Conservation (phyloP, 768 basidiomycete species). For the Collybia sordida region DNA sequence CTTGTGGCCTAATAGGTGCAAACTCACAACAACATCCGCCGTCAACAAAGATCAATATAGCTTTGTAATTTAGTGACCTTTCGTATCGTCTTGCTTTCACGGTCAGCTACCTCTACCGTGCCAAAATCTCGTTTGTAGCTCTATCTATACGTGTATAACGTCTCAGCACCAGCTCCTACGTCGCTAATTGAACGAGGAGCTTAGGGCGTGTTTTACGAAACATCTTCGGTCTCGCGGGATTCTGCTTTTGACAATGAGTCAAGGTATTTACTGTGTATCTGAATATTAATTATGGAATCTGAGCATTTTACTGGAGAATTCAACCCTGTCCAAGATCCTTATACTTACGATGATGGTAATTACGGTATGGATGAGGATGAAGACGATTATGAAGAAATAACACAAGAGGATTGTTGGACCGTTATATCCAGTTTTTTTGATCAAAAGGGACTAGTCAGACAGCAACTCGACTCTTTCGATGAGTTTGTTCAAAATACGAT, state of each 20-base stretch:
- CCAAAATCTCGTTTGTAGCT: too few species aligned
- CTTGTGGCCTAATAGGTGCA: not conserved
- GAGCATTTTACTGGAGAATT: slow-evolving; percentile 42
- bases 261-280: slow-evolving; percentile 42
- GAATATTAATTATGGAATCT: slow-evolving; percentile 25
- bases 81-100: not conserved
- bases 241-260: slow-evolving; percentile 36
- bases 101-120: too few species aligned
- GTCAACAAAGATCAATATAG: slow-evolving; percentile 13
- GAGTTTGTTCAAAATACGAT: slow-evolving; percentile 99
- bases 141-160: too few species aligned
- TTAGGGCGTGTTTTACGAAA: too few species aligned
- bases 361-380: slow-evolving; percentile 58
- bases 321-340: slow-evolving; percentile 48
- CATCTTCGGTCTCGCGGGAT: too few species aligned
- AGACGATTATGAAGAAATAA: slow-evolving; percentile 69
- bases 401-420: slow-evolving; percentile 93
- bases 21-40: not conserved
- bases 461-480: slow-evolving; percentile 97
- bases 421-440: slow-evolving; percentile 97
- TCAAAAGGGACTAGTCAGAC: slow-evolving; percentile 95
- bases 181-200: too few species aligned
- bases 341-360: slow-evolving; percentile 59
- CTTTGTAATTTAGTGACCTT: slow-evolving; percentile 23
- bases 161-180: too few species aligned